phyloP scores from a whole-genome alignment of 148 eudicot genomes.

The Mesembryanthemum crystallinum region DNA sequence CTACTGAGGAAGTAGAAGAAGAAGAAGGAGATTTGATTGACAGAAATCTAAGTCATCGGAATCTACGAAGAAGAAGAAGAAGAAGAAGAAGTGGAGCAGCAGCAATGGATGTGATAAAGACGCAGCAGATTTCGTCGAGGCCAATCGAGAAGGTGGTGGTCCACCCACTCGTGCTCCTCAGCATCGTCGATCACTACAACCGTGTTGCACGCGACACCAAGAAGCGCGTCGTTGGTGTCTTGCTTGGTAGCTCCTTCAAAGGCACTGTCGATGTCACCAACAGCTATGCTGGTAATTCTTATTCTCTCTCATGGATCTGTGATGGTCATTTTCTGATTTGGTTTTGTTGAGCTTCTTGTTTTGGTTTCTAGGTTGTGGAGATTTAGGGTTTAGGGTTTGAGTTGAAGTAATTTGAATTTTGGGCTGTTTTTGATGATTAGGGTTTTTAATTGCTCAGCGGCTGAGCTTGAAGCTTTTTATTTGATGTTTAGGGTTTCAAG shows the following conservation, averaged over 20 bases:
- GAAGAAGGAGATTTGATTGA: neutral
- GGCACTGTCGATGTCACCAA: slow-evolving; percentile 90
- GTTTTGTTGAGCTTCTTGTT: neutral
- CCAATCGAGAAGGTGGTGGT: slow-evolving; percentile 90
- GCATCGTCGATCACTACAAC: slow-evolving; percentile 96
- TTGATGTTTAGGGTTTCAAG: neutral
- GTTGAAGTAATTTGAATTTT: neutral
- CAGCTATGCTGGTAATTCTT: slow-evolving; percentile 77
- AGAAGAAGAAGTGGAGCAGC: too few relatives aligned
- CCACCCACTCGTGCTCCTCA: slow-evolving; percentile 84
- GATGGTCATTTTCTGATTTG: neutral
- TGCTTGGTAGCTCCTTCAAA: slow-evolving; percentile 69
- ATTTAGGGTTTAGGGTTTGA: slow-evolving; percentile 16
- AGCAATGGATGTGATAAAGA: slow-evolving; percentile 93
- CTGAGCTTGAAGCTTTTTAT: too few relatives aligned
- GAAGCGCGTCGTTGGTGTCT: slow-evolving; percentile 89
- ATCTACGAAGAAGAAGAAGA: too few relatives aligned
- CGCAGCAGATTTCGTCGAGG: slow-evolving; percentile 74
- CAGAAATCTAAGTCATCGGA: neutral
- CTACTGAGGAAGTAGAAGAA: neutral
- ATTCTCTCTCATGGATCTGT: slow-evolving; percentile 8
- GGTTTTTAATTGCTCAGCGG: neutral
- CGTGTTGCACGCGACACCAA: slow-evolving; percentile 94
- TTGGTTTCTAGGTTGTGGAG: neutral
- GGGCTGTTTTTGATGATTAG: neutral